phyloP scores from a whole-genome alignment of 202 grass and related monocot species.

The Carex sylvatica region DNA sequence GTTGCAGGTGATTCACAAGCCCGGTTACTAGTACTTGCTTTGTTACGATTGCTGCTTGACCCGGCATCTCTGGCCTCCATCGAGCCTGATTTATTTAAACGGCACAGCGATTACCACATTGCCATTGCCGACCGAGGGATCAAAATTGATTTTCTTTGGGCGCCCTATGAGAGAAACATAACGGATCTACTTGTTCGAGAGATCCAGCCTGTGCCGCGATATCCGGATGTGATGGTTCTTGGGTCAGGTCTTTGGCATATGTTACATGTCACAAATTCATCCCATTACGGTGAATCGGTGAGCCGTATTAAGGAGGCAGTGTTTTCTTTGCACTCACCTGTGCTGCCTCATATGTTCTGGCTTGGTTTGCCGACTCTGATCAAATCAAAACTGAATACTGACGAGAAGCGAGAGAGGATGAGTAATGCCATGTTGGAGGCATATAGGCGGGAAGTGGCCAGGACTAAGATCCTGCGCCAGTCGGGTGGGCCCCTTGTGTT shows the following conservation, averaged over 20 bases:
- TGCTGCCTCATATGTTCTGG: slow-evolving; percentile 39
- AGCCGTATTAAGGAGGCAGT: slow-evolving; percentile 8
- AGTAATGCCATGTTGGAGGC: slow-evolving; percentile 1
- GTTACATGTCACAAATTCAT: slow-evolving; percentile 28
- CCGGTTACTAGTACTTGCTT: slow-evolving; percentile 65
- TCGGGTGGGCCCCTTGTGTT: slow-evolving; percentile 25
- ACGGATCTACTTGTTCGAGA: slow-evolving; percentile 25
- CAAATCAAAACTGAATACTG: slow-evolving; percentile 29
- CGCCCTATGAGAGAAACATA: slow-evolving; percentile 62
- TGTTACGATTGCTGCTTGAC: slow-evolving; percentile 54
- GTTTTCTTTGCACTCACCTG: background rate
- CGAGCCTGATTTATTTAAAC: slow-evolving; percentile 61
- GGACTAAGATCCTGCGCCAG: slow-evolving; percentile 17
- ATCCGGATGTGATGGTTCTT: slow-evolving; percentile 30
- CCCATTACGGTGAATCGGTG: slow-evolving; percentile 23
- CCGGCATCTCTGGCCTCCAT: slow-evolving; percentile 39
- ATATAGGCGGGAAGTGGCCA: background rate
- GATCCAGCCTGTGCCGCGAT: background rate
- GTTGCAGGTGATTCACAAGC: slow-evolving; percentile 88
- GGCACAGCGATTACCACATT: slow-evolving; percentile 68
- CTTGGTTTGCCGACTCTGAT: slow-evolving; percentile 34
- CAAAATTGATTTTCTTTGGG: slow-evolving; percentile 69
- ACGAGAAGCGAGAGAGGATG: slow-evolving; percentile 38
- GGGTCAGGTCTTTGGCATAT: slow-evolving; percentile 40
- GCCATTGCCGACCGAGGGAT: slow-evolving; percentile 25